phyloP scores from a whole-genome alignment of 208 protist genomes.

The Wallacemonas sp. region DNA sequence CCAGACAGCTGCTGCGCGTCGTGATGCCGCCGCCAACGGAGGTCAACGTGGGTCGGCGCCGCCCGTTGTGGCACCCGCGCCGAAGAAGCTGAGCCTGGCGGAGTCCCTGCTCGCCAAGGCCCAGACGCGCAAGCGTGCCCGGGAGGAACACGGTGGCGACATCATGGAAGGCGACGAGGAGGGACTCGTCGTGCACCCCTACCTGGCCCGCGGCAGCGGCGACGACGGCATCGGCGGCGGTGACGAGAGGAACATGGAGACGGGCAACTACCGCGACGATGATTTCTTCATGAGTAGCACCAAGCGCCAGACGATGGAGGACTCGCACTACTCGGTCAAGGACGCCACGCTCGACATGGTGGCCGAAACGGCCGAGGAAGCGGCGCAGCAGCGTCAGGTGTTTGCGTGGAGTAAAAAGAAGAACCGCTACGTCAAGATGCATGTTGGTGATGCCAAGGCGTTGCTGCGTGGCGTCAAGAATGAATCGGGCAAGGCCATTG shows the following conservation, averaged over 20 bases:
- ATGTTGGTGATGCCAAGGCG: conserved; percentile 90
- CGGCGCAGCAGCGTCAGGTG: conserved; percentile 83
- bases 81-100: conserved; percentile 66
- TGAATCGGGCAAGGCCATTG: conserved; percentile 91
- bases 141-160: conserved; percentile 21
- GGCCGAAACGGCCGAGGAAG: conserved; percentile 85
- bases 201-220: conserved; percentile 1
- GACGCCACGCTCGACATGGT: conserved; percentile 87
- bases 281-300: conserved; percentile 78
- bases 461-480: conserved; percentile 90
- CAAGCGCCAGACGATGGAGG: conserved; percentile 68
- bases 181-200: conserved; percentile 9
- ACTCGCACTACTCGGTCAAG: conserved; percentile 87
- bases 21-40: too few relatives aligned
- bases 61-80: conserved; percentile 8
- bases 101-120: conserved; percentile 80
- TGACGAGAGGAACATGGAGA: conserved; percentile 30
- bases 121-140: conserved; percentile 75
- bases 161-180: conserved; percentile 26
- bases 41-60: too few relatives aligned
- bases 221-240: conserved; percentile 9
- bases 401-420: conserved; percentile 94
- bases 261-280: conserved; percentile 67
- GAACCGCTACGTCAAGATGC: conserved; percentile 91
- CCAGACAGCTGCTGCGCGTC: background rate